Evolutionary conservation across 2,329 filamentous ascomycete species (phyloP).

Genomic region (Neofusicoccum ribis): DNA sequence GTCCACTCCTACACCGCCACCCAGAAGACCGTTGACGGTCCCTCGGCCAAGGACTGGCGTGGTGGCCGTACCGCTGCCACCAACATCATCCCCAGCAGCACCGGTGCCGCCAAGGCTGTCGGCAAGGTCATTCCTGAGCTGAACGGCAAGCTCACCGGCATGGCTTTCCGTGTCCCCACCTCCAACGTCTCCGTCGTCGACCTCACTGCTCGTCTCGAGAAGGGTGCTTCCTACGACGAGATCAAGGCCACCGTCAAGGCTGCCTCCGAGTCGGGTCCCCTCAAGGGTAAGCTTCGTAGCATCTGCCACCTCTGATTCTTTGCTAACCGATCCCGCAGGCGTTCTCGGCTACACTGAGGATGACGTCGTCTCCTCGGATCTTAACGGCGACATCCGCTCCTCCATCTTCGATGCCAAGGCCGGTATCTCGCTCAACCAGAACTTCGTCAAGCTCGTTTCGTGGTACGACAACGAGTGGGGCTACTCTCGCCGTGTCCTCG

Average conservation of each 20-base stretch:
- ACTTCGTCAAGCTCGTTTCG: slow-evolving; percentile 97
- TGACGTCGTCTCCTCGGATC: slow-evolving; percentile 88
- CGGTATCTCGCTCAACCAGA: slow-evolving; percentile 95
- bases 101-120: slow-evolving; percentile 99
- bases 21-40: slow-evolving; percentile 98
- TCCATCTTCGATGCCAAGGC: slow-evolving; percentile 99
- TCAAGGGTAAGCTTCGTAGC: slow-evolving; percentile 68
- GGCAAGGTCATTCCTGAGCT: slow-evolving; percentile 98
- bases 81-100: slow-evolving; percentile 99
- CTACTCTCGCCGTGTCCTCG: slow-evolving; percentile 60
- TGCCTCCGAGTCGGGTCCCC: slow-evolving; percentile 70
- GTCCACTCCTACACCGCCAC: slow-evolving; percentile 99
- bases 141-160: slow-evolving; percentile 99
- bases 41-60: slow-evolving; percentile 98
- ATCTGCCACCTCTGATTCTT: too few relatives aligned
- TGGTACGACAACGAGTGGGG: slow-evolving; percentile 99
- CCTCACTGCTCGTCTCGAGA: slow-evolving; percentile 91
- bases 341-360: slow-evolving; percentile 94
- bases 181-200: slow-evolving; percentile 99
- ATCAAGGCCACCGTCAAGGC: slow-evolving; percentile 91
- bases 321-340: too few relatives aligned
- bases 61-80: slow-evolving; percentile 97
- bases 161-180: slow-evolving; percentile 99
- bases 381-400: slow-evolving; percentile 89
- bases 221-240: slow-evolving; percentile 81